phyloP scores from a whole-genome alignment of 2,329 filamentous ascomycete species.

The Aureobasidium subglaciale region DNA sequence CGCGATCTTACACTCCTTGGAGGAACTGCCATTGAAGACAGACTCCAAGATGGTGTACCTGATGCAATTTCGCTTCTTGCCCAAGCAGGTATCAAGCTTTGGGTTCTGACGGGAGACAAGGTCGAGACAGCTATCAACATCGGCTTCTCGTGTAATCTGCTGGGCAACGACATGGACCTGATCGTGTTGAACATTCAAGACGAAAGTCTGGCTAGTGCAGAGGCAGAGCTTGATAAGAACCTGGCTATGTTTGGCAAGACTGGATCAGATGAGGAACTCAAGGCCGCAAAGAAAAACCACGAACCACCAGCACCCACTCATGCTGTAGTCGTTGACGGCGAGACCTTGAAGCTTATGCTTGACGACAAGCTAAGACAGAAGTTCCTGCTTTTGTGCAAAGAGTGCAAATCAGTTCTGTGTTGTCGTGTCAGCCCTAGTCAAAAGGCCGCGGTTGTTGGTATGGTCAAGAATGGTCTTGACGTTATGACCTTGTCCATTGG shows the following conservation, averaged over 20 bases:
- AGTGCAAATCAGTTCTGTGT: slow-evolving; percentile 92
- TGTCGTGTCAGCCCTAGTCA: slow-evolving; percentile 95
- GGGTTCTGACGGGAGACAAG: slow-evolving; percentile 97
- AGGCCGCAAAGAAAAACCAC: slow-evolving; percentile 71
- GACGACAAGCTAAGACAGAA: slow-evolving; percentile 78
- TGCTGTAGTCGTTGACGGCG: slow-evolving; percentile 89
- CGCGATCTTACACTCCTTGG: slow-evolving; percentile 81
- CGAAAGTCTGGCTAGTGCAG: slow-evolving; percentile 57
- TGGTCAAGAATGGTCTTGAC: slow-evolving; percentile 91
- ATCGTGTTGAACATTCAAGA: slow-evolving; percentile 83
- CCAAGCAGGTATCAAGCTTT: slow-evolving; percentile 93
- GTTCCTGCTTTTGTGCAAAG: slow-evolving; percentile 91
- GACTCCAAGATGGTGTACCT: slow-evolving; percentile 91
- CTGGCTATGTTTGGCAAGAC: slow-evolving; percentile 68
- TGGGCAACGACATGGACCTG: slow-evolving; percentile 97
- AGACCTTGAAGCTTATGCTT: slow-evolving; percentile 82
- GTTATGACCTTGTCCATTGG: slow-evolving; percentile 94
- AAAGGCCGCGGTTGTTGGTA: slow-evolving; percentile 90
- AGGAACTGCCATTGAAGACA: slow-evolving; percentile 94
- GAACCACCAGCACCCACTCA: slow-evolving; percentile 81
- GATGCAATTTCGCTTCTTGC: slow-evolving; percentile 89
- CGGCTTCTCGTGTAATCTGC: slow-evolving; percentile 94
- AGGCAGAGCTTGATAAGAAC: slow-evolving; percentile 66
- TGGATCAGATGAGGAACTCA: slow-evolving; percentile 79
- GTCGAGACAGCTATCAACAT: slow-evolving; percentile 99